A percentile compares a stretch with the other conserved stretches of the same genome.
phyloP scores from a whole-genome alignment of 2,329 filamentous ascomycete genomes.

The Tricladium varicosporioides region DNA sequence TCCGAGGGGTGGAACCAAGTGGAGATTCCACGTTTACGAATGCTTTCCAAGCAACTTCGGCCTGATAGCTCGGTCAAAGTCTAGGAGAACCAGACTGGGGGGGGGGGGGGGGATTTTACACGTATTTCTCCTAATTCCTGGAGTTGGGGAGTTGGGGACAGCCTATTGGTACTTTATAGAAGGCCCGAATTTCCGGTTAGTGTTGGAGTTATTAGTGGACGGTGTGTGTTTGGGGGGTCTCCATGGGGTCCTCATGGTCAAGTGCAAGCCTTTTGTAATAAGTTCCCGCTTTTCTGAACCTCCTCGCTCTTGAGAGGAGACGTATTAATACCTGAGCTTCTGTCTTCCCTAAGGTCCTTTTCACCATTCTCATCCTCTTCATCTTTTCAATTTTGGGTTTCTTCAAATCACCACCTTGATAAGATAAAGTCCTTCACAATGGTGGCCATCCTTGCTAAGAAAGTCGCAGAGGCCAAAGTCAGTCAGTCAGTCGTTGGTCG shows the following conservation, averaged over 20 bases:
- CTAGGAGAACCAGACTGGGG: background rate
- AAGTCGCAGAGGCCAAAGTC: slow-evolving; percentile 9
- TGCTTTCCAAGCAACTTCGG: background rate
- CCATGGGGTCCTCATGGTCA: slow-evolving; percentile 3
- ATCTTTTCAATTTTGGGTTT: background rate
- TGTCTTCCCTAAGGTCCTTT: background rate
- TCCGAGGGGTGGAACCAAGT: background rate
- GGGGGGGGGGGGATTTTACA: background rate
- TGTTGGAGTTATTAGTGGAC: background rate
- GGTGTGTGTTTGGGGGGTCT: background rate
- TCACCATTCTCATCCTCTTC: background rate
- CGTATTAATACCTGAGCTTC: background rate
- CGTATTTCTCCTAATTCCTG: background rate
- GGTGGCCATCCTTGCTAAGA: slow-evolving; percentile 1
- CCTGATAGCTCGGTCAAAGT: background rate
- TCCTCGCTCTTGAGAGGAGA: background rate
- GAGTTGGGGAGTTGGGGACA: background rate
- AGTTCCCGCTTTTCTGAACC: no score
- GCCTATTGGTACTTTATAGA: background rate
- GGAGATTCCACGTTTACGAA: background rate
- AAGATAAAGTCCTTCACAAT: background rate
- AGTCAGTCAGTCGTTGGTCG: slow-evolving; percentile 40
- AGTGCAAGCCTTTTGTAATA: background rate
- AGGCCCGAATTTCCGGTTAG: background rate
- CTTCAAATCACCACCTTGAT: background rate